Percentiles rank a stretch among this genome's conserved stretches.
Evolutionary conservation across 352 stramenopile genomes (phyloP).

Genomic region (Phytophthora ramorum): DNA sequence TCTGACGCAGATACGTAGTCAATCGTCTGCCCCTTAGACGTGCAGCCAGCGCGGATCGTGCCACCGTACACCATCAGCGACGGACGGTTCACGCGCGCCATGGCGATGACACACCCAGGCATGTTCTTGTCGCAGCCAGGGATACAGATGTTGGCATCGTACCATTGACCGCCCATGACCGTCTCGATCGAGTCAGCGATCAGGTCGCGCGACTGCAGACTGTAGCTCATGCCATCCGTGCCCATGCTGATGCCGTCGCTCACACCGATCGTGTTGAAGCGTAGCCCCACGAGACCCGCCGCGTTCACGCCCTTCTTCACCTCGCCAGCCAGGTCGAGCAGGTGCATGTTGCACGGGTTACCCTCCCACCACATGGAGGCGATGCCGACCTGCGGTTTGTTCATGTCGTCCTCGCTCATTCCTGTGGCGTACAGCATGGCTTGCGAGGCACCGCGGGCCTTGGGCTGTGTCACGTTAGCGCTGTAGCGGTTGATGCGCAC

Average conservation of each 20-base stretch:
- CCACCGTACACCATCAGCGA: conserved; percentile 99
- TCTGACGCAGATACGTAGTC: conserved; percentile 99
- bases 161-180: conserved; percentile 98
- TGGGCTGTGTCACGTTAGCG: conserved; percentile 94
- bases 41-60: conserved; percentile 96
- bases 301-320: conserved; percentile 95
- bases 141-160: conserved; percentile 98
- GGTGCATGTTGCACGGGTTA: conserved; percentile 99
- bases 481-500: conserved; percentile 87
- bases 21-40: conserved; percentile 87
- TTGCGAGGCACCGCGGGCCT: conserved; percentile 96
- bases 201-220: conserved; percentile 95
- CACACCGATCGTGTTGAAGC: conserved; percentile 99
- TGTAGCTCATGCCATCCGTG: conserved; percentile 97
- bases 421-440: conserved; percentile 99
- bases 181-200: conserved; percentile 99
- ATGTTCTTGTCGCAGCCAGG: conserved; percentile 99
- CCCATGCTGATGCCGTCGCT: conserved; percentile 98
- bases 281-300: conserved; percentile 92
- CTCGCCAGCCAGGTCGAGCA: conserved; percentile 94
- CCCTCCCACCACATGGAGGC: conserved; percentile 98
- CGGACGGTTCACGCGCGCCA: conserved; percentile 97
- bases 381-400: conserved; percentile 95
- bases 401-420: conserved; percentile 94
- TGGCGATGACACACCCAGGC: conserved; percentile 98